Evolutionary conservation across 768 basidiomycete genomes (phyloP), one percentile per base, ranked within the genome.

Genomic region (Coprinopsis sp.): DNA sequence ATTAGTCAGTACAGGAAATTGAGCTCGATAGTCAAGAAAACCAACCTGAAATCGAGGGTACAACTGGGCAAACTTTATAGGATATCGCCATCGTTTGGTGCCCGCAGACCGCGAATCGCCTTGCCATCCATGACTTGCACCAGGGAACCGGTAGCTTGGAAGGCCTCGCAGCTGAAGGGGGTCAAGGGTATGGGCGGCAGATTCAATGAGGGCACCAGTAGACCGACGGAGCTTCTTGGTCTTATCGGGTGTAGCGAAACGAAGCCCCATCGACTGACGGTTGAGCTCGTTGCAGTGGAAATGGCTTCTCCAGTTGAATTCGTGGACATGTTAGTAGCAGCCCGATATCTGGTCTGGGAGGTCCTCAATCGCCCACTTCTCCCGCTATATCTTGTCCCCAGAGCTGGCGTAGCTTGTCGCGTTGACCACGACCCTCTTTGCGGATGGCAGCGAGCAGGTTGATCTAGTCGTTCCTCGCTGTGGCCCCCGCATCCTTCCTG

Each of bases 251-350:
- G 21, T 11, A 21, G 13, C 24, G 38, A 49, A 49, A 6, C 42
- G 40, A 33, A 49, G 22, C n/a, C 44, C 48, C 33, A 22, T 37
- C 2, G 48, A 13, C n/a, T 49, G 48, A 8, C 48, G 41, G 14
- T 49, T 43, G 6, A 43, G 22, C 27, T 49, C 41, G 42, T 49
- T 42, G 16, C 22, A 22, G 41, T 37, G 25, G 14, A 49, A 25
- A 4, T 33, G 39, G 29, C 43, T 41, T 3, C 40, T 18, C 14
- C 47, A 33, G 6, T 43, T 42, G 28, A 24, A 29, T 24, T 49
- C 40, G 6, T 42, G 27, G 24, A 42, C 48, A 11, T 19, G n/a
- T 25, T 44, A 42, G 30, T 21, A 37, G 27, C 5, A 36, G 25
- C n/a, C 21, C 13, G 33, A 24, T 31, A 44, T 23, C 21, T 49